Conservation (phyloP, 208 protist genomes). For the Leishmania arabica region DNA sequence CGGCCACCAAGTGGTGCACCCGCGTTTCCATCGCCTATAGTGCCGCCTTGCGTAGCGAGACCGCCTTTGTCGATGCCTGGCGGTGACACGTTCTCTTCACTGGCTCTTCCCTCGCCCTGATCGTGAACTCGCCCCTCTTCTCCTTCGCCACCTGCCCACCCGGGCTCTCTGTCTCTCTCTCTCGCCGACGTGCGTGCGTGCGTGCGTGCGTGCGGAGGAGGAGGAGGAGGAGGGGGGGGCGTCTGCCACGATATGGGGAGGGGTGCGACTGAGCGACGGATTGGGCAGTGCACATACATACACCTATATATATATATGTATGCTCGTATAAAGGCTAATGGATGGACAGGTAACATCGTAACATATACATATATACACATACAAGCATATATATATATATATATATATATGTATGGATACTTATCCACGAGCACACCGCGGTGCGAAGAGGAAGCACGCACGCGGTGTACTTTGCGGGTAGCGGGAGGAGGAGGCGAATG, state of each 20-base stretch:
- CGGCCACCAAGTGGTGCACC: constrained; percentile 1
- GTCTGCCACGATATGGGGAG: not conserved
- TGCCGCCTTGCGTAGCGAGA: constrained; percentile 50
- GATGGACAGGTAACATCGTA: not conserved
- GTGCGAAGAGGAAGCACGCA: not conserved
- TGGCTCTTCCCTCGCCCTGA: not conserved
- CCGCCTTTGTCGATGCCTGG: constrained; percentile 51
- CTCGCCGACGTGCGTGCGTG: not conserved
- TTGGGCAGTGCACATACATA: not conserved
- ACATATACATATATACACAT: not conserved
- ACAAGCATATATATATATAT: not conserved
- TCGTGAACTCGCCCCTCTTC: not conserved
- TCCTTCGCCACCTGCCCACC: not conserved
- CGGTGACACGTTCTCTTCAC: not conserved
- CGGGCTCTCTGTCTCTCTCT: not conserved
- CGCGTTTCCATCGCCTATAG: constrained; percentile 66
- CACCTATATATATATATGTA: not conserved
- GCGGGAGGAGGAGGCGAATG: too few relatives aligned
- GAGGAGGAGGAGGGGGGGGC: not conserved
- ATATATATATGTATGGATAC: not conserved
- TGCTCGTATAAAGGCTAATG: not conserved
- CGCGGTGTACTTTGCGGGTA: not conserved
- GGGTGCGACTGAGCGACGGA: not conserved
- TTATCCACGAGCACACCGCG: not conserved
- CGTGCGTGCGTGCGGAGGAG: not conserved